phyloP scores from a whole-genome alignment of 768 basidiomycete genomes.

The Rhodotorula paludigena region DNA sequence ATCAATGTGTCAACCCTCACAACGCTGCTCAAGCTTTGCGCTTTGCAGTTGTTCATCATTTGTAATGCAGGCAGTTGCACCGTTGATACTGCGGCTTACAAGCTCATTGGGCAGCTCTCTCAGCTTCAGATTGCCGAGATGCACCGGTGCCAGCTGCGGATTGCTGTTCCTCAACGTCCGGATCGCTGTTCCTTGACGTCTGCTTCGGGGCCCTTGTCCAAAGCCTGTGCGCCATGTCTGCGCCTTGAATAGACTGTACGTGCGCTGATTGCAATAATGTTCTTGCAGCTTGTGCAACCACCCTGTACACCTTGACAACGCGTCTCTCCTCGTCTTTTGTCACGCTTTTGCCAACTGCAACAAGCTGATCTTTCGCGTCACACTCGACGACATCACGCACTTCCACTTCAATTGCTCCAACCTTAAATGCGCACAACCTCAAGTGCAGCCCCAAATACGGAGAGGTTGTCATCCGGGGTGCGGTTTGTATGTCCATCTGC shows the following conservation, averaged over 20 bases:
- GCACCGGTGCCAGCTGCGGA: slow-evolving; percentile 82
- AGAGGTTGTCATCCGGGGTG: slow-evolving; percentile 75
- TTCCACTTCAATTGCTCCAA: slow-evolving; percentile 91
- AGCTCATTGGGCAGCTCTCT: slow-evolving; percentile 71
- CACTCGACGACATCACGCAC: slow-evolving; percentile 66
- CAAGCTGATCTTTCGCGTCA: slow-evolving; percentile 69
- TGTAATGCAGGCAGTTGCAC: slow-evolving; percentile 86
- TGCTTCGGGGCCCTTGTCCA: slow-evolving; percentile 76
- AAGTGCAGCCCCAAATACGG: slow-evolving; percentile 73
- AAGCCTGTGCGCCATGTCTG: slow-evolving; percentile 45
- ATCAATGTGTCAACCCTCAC: slow-evolving; percentile 80
- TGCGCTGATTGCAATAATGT: not conserved
- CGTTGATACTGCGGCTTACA: slow-evolving; percentile 56
- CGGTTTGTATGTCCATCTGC: slow-evolving; percentile 54
- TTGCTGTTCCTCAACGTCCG: too few species aligned
- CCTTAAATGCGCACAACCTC: slow-evolving; percentile 58
- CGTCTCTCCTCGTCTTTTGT: slow-evolving; percentile 50
- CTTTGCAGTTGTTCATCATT: slow-evolving; percentile 80
- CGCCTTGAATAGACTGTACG: too few species aligned
- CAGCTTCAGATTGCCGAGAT: slow-evolving; percentile 85
- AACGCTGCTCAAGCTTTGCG: slow-evolving; percentile 67
- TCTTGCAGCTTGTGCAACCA: slow-evolving; percentile 63
- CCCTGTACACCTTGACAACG: slow-evolving; percentile 73
- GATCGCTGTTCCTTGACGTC: slow-evolving; percentile 78
- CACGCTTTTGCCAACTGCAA: slow-evolving; percentile 71